These are phyloP conservation scores for Amyloporia xantha DNA, from an alignment of 768 basidiomycete species.

Conservation along the genomic window DNA sequence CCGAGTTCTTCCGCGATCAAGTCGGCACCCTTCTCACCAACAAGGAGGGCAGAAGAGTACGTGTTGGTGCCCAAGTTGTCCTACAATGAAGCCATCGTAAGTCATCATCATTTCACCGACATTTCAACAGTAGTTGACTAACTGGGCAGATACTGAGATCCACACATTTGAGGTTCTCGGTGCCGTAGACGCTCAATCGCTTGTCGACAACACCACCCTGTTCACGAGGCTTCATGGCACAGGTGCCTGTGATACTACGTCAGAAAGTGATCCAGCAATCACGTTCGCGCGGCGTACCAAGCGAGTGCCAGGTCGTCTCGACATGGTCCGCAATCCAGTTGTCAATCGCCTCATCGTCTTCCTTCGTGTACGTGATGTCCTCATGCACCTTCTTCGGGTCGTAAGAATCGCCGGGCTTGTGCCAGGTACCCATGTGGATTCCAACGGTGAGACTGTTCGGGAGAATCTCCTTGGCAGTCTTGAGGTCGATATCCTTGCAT, in stretches of 20 bases:
- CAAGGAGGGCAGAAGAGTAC: slow-evolving; percentile 62
- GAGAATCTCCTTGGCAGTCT: slow-evolving; percentile 54
- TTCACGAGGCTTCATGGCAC: slow-evolving; percentile 60
- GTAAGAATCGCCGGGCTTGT: slow-evolving; percentile 49
- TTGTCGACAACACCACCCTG: slow-evolving; percentile 62
- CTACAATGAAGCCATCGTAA: slow-evolving; percentile 25
- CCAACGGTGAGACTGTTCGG: slow-evolving; percentile 60
- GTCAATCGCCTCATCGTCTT: slow-evolving; percentile 69
- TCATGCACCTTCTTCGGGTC: slow-evolving; percentile 52
- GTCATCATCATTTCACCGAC: neutral
- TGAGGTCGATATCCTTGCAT: slow-evolving; percentile 55
- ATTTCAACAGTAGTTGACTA: slow-evolving; percentile 31
- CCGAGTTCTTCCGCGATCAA: slow-evolving; percentile 60
- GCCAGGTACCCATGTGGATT: slow-evolving; percentile 70
- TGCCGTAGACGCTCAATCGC: slow-evolving; percentile 59
- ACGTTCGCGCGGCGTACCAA: slow-evolving; percentile 32
- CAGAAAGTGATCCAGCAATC: neutral
- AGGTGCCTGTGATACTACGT: slow-evolving; percentile 19
- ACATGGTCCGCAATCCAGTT: slow-evolving; percentile 66
- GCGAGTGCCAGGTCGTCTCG: slow-evolving; percentile 73
- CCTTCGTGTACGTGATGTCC: slow-evolving; percentile 57
- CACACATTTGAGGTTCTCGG: slow-evolving; percentile 58
- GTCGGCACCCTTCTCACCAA: slow-evolving; percentile 64
- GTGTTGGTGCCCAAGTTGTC: slow-evolving; percentile 71
- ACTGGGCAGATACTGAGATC: slow-evolving; percentile 71